Evolutionary conservation across 31 red algal species (phyloP).

Genomic region (Odonthalia washingtoniensis): DNA sequence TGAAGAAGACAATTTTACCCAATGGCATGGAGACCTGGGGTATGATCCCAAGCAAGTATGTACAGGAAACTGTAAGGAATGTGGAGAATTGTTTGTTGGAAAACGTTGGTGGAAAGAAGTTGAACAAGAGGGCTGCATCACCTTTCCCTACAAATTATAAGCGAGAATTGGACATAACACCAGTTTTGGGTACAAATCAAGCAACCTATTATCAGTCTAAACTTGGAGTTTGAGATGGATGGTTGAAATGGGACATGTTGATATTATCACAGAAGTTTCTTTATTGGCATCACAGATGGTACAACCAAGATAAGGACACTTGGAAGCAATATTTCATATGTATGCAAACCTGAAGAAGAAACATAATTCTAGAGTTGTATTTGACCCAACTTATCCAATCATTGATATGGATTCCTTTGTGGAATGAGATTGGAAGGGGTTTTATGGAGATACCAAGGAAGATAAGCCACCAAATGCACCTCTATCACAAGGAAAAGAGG

Average conservation of each 20-base stretch:
- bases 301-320: not conserved
- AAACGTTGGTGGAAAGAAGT: not conserved
- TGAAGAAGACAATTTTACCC: not conserved
- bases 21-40: not conserved
- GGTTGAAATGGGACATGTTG: not conserved
- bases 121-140: not conserved
- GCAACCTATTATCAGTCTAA: not conserved
- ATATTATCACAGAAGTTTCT: not conserved
- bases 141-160: not conserved
- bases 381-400: not conserved
- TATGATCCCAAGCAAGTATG: not conserved
- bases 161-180: not conserved
- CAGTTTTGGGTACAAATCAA: not conserved
- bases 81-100: not conserved
- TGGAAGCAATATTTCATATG: not conserved
- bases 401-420: not conserved
- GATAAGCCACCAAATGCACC: too few species aligned
- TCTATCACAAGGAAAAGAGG: not conserved
- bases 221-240: constrained; percentile 8
- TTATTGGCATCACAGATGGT: not conserved
- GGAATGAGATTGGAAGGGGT: constrained; percentile 1
- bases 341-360: not conserved
- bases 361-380: not conserved
- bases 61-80: not conserved
- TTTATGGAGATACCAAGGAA: too few species aligned